Evolutionary conservation across 2,329 filamentous ascomycete species (phyloP).

Genomic region (Chrysoporthe cubensis): DNA sequence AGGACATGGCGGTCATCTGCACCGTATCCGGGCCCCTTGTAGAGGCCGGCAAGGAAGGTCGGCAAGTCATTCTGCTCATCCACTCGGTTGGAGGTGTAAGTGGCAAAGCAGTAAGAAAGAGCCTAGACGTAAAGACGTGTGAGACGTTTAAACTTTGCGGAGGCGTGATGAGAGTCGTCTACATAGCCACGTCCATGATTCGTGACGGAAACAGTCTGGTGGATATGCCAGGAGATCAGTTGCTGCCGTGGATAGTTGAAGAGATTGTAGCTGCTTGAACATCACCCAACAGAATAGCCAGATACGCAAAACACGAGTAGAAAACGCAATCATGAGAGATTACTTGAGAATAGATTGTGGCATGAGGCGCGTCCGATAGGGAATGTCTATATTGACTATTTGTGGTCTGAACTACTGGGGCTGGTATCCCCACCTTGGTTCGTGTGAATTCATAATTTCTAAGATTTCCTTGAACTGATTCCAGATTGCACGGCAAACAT

Average conservation of each 20-base stretch:
- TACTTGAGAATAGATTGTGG: no score
- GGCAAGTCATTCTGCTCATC: slow-evolving; percentile 42
- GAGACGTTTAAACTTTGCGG: slow-evolving; percentile 39
- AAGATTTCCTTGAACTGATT: no score
- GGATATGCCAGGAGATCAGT: slow-evolving; percentile 27
- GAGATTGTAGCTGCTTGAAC: slow-evolving; percentile 17
- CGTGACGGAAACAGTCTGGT: slow-evolving; percentile 32
- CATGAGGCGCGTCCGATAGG: no score
- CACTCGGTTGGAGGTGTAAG: slow-evolving; percentile 51
- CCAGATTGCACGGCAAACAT: no score
- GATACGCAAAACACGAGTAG: no score
- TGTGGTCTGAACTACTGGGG: no score
- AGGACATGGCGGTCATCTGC: slow-evolving; percentile 22
- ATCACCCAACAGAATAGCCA: not conserved
- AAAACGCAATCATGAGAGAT: no score
- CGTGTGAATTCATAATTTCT: no score
- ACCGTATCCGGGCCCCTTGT: slow-evolving; percentile 32
- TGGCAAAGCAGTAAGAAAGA: slow-evolving; percentile 42
- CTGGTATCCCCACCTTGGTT: no score
- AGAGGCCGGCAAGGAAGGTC: slow-evolving; percentile 40
- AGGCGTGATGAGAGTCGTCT: slow-evolving; percentile 44
- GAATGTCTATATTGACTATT: no score
- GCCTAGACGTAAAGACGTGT: slow-evolving; percentile 41
- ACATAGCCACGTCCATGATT: slow-evolving; percentile 40
- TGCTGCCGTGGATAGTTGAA: slow-evolving; percentile 29